Evolutionary conservation across 495 filamentous ascomycete genomes (phyloP).

Genomic region (Penicillium steckii): DNA sequence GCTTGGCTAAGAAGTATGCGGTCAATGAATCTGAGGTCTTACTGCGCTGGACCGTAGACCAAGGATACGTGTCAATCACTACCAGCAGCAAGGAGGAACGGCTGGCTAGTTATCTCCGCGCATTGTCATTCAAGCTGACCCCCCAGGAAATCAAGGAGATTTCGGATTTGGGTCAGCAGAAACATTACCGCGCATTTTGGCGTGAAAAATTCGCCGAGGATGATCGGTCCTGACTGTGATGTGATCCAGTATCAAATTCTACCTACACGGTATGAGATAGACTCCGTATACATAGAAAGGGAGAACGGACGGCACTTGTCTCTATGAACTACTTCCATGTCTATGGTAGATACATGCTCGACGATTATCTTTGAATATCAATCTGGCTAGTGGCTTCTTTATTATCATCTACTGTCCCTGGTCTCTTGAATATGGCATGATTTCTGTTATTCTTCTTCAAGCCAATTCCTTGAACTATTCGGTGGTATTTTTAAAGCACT

Average conservation of each 20-base stretch:
- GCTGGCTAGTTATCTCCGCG: slow-evolving; percentile 61
- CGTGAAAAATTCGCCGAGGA: slow-evolving; percentile 54
- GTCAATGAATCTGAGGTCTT: slow-evolving; percentile 68
- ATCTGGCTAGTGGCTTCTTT: too few species aligned
- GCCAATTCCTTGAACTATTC: too few species aligned
- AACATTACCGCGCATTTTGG: slow-evolving; percentile 73
- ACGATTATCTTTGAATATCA: neutral
- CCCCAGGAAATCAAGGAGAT: slow-evolving; percentile 70
- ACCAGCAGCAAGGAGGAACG: slow-evolving; percentile 74
- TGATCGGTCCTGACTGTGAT: slow-evolving; percentile 52
- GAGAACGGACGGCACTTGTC: neutral
- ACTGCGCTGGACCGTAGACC: slow-evolving; percentile 78
- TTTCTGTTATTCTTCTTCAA: too few species aligned
- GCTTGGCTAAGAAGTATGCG: slow-evolving; percentile 72
- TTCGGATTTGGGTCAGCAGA: slow-evolving; percentile 55
- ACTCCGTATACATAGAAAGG: neutral
- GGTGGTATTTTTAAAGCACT: too few species aligned
- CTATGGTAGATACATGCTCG: neutral
- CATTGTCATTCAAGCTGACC: slow-evolving; percentile 68
- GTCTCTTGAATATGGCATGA: too few species aligned
- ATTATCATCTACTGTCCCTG: too few species aligned
- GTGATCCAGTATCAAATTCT: neutral
- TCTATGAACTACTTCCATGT: neutral
- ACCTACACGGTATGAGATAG: neutral
- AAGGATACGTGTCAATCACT: slow-evolving; percentile 73